Evolutionary conservation across 768 basidiomycete species (phyloP).

Genomic region (Rhizopogon roseolus): DNA sequence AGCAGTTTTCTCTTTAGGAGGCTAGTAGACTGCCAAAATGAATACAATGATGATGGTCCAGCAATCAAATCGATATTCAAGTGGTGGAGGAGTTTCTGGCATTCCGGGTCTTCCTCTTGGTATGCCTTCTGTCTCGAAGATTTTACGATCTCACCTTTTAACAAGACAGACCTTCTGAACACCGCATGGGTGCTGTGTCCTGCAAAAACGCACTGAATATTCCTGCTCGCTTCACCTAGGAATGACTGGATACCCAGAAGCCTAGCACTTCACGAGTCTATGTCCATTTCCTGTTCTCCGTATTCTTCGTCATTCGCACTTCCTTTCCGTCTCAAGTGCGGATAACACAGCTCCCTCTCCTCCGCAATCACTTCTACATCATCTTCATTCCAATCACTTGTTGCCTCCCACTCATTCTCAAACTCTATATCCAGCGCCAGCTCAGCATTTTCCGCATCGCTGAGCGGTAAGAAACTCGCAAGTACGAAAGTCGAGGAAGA

Average conservation of each 20-base stretch:
- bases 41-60: no score
- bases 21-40: no score
- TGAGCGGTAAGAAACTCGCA: conserved; percentile 20
- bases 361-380: conserved; percentile 73
- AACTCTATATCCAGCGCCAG: conserved; percentile 76
- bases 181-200: no score
- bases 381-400: conserved; percentile 89
- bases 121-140: no score
- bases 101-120: no score
- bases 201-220: no score
- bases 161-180: no score
- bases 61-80: no score
- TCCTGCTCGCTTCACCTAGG: no score
- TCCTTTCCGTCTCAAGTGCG: conserved; percentile 20
- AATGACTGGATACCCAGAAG: no score
- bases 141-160: no score
- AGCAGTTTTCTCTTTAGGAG: background rate
- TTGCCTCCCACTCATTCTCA: conserved; percentile 87
- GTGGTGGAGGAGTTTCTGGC: no score
- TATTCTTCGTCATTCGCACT: conserved; percentile 30
- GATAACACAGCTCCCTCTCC: conserved; percentile 69
- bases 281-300: conserved; percentile 33
- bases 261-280: conserved; percentile 19
- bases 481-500: conserved; percentile 11
- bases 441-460: conserved; percentile 46